Percentiles rank a stretch among this genome's conserved stretches.
These are phyloP conservation scores for Datura wrightii DNA, from an alignment of 257 asterid genomes.

Conservation along the genomic window DNA sequence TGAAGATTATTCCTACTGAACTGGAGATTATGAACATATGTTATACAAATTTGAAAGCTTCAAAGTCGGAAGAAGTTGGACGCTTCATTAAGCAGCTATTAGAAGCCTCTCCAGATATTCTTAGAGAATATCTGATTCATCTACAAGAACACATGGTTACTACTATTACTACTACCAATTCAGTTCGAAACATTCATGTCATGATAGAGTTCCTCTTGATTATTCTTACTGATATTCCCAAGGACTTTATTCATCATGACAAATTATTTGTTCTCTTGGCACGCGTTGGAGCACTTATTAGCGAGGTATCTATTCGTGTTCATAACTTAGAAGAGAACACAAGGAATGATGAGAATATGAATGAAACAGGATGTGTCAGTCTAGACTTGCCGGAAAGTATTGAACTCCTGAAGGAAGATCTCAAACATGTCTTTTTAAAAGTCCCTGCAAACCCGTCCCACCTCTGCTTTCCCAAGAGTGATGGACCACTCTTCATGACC, in stretches of 20 bases:
- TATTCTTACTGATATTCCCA: not conserved
- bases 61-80: not conserved
- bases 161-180: not conserved
- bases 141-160: not conserved
- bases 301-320: not conserved
- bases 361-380: not conserved
- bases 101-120: not conserved
- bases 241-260: not conserved
- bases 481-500: not conserved
- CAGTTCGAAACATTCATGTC: not conserved
- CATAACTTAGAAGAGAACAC: no score
- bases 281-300: not conserved
- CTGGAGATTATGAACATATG: conserved; percentile 18
- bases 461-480: not conserved
- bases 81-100: not conserved
- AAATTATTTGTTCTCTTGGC: not conserved
- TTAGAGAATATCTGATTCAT: not conserved
- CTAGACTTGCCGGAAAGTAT: not conserved
- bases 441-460: not conserved
- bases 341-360: no score
- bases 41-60: not conserved
- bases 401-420: not conserved
- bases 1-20: no score
- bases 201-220: conserved; percentile 8
- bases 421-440: not conserved